Evolutionary conservation across 1,139 yeast species (phyloP), one percentile per base, ranked within the genome.

Genomic region (Magnusiomyces suaveolens): DNA sequence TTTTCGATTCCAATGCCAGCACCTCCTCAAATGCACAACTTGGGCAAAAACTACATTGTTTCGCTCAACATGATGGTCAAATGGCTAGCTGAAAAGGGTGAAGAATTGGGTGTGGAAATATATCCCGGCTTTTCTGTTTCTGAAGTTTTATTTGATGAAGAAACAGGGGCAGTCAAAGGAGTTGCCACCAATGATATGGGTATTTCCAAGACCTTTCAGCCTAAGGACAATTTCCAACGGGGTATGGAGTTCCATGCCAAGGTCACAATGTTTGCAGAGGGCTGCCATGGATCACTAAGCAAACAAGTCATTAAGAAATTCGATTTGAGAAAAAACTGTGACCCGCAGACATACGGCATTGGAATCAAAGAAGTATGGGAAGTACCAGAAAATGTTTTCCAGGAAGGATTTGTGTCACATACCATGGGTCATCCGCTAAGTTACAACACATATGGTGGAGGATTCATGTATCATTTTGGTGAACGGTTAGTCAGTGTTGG

Each of bases 331-430:
- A 76, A 77, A 53, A 78, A 82, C 52, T 72, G 77, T 38, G 82
- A 83, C 58, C 83, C 85, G 3, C 98, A 92, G 72, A 89, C 97
- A 0, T 92, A 92, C 69, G 98, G 98, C 16, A 69, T 92, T 43
- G 98, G 98, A 36, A 79, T 92, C 57, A 92, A 92, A 69, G 98
- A 92, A 70, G 94, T 92, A 4, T 92, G 98, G 98, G 92, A 90
- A 69, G 96, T 92, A n/a, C 75, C 77, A 43, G 89, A 92, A 14
- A 87, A 82, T 54, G 86, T 87, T 59, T 90, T 87, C 72, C 76
- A 81, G 56, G 78, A 78, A 61, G 98, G 98, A 0, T 81, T 73
- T 59, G 92, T 87, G n/a, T 82, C 85, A 1, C 98, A 92, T 67
- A 76, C 94, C 0, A 73, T 92, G 76, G 98, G 98, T 1, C 88